Percentiles rank a stretch among this genome's conserved stretches.
Conservation (phyloP, 2,329 filamentous ascomycete genomes). For the Cercospora sp. region DNA sequence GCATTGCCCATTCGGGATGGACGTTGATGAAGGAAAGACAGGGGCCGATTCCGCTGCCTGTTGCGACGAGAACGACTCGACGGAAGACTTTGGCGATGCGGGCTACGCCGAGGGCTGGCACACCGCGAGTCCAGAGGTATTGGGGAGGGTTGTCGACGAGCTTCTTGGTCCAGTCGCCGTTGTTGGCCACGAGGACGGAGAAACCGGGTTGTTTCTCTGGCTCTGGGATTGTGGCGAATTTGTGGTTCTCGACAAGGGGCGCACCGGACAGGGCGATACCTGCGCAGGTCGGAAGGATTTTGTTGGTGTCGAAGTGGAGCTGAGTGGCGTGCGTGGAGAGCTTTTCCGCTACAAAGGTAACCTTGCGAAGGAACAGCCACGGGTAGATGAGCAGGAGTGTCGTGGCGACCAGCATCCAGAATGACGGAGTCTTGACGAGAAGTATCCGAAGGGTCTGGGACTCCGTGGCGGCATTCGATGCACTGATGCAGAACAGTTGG, state of each 20-base stretch:
- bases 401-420: conserved; percentile 69
- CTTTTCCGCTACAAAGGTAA: conserved; percentile 63
- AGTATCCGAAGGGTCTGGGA: conserved; percentile 39
- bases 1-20: conserved; percentile 49
- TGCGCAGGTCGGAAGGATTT: conserved; percentile 52
- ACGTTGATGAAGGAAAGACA: conserved; percentile 62
- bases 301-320: conserved; percentile 66
- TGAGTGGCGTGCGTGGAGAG: conserved; percentile 72
- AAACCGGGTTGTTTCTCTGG: conserved; percentile 56
- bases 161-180: conserved; percentile 71
- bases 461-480: conserved; percentile 25
- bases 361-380: conserved; percentile 70
- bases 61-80: conserved; percentile 66
- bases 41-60: conserved; percentile 72
- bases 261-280: conserved; percentile 30
- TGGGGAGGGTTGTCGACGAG: conserved; percentile 63
- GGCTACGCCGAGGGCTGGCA: conserved; percentile 67
- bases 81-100: conserved; percentile 67
- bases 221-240: conserved; percentile 71
- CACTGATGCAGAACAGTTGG: conserved; percentile 54
- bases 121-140: conserved; percentile 66
- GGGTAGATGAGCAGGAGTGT: conserved; percentile 68
- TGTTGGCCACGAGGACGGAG: conserved; percentile 69
- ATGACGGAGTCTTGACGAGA: conserved; percentile 52
- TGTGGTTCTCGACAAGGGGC: conserved; percentile 65